Conservation (phyloP, 768 basidiomycete genomes). For the Phylloporus arenicola region DNA sequence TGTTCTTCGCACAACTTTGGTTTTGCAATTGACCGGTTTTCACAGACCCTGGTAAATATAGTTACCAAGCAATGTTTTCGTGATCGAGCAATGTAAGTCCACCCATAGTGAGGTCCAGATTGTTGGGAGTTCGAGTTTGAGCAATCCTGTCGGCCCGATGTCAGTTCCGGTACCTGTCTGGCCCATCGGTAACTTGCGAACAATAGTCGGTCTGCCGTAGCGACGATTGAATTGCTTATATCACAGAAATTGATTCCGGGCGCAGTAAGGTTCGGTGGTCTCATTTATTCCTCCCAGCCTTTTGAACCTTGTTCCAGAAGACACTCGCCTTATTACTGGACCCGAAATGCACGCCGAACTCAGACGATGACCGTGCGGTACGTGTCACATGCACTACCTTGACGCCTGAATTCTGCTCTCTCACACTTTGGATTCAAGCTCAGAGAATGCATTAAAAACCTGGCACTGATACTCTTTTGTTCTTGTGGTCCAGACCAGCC, state of each 20-base stretch:
- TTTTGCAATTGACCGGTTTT: slow-evolving; percentile 6
- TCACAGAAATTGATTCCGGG: slow-evolving; percentile 16
- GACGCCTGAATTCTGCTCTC: slow-evolving; percentile 3
- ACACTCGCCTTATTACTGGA: background rate
- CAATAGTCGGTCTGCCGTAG: slow-evolving; percentile 16
- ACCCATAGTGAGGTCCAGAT: background rate
- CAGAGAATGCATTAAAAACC: slow-evolving; percentile 5
- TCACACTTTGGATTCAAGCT: slow-evolving; percentile 7
- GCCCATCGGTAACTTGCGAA: slow-evolving; percentile 11
- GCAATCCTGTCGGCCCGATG: background rate
- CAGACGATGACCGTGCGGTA: slow-evolving; percentile 6
- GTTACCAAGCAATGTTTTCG: slow-evolving; percentile 2
- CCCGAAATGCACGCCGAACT: slow-evolving; percentile 2
- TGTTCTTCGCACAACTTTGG: slow-evolving; percentile 7
- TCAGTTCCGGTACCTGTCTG: slow-evolving; percentile 3
- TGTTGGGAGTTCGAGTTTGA: background rate
- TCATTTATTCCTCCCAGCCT: slow-evolving; percentile 3
- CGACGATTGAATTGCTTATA: slow-evolving; percentile 25
- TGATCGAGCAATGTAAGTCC: background rate
- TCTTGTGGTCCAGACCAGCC: slow-evolving; percentile 1
- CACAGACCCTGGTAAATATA: slow-evolving; percentile 11
- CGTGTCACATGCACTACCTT: slow-evolving; percentile 7
- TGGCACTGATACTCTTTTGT: background rate
- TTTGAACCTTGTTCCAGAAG: slow-evolving; percentile 19
- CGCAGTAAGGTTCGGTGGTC: slow-evolving; percentile 19